Percentiles rank a stretch among this genome's conserved stretches.
phyloP scores from a whole-genome alignment of 371 early-diverging fungal genomes.

The Smittium culicis region DNA sequence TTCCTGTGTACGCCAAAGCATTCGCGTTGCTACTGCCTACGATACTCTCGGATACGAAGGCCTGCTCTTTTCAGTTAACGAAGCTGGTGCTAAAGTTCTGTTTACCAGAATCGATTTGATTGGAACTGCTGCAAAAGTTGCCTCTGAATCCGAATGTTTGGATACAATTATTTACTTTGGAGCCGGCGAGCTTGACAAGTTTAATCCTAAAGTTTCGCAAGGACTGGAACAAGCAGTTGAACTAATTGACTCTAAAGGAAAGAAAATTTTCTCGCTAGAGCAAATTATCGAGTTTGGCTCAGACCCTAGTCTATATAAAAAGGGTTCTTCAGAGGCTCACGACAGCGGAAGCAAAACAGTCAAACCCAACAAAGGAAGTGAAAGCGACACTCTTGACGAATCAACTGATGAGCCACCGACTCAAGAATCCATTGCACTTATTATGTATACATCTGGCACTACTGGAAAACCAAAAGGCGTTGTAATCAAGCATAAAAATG shows the following conservation, averaged over 20 bases:
- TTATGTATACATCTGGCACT: conserved; percentile 80
- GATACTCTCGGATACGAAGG: conserved; percentile 74
- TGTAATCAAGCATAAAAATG: conserved; percentile 51
- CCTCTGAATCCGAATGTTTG: conserved; percentile 39
- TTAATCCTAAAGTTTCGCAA: too few relatives aligned
- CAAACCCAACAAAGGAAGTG: conserved; percentile 15
- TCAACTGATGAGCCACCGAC: conserved; percentile 53
- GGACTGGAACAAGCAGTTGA: conserved; percentile 50
- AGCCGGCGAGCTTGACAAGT: too few relatives aligned
- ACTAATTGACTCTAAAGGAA: not conserved
- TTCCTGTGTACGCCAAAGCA: conserved; percentile 48
- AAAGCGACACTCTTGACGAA: conserved; percentile 9
- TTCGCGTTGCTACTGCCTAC: conserved; percentile 70
- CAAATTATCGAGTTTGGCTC: conserved; percentile 16
- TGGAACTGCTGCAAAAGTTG: conserved; percentile 41
- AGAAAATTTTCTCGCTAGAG: not conserved
- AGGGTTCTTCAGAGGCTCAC: conserved; percentile 1
- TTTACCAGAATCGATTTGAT: conserved; percentile 67
- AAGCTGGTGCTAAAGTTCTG: conserved; percentile 55
- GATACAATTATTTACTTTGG: conserved; percentile 59
- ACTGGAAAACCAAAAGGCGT: conserved; percentile 71
- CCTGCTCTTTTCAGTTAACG: conserved; percentile 49
- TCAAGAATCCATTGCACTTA: conserved; percentile 66
- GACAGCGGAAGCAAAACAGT: not conserved
- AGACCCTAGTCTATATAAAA: too few relatives aligned